phyloP scores from a whole-genome alignment of 1,139 yeast species.

The Nadsonia starkeyi-henricii region DNA sequence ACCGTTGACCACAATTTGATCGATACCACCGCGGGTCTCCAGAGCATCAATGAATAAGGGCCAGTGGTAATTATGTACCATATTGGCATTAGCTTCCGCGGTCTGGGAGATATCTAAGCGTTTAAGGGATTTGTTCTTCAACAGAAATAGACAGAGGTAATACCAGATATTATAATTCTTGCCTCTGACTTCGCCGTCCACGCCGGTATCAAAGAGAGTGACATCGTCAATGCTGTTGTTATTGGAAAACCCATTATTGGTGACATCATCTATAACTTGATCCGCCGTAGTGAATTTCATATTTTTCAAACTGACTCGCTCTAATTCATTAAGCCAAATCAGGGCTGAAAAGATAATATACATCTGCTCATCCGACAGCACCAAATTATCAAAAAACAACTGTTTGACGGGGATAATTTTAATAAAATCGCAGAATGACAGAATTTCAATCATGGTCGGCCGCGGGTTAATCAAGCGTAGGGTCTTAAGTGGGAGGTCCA shows the following conservation, averaged over 20 bases:
- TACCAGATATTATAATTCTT: conserved; percentile 44
- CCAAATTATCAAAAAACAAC: conserved; percentile 69
- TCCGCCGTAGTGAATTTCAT: conserved; percentile 42
- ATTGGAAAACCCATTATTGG: conserved; percentile 53
- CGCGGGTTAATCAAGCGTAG: conserved; percentile 74
- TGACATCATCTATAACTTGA: conserved; percentile 23
- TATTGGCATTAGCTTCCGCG: conserved; percentile 9
- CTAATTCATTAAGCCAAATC: conserved; percentile 41
- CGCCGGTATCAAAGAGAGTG: too few species aligned
- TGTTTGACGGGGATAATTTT: conserved; percentile 71
- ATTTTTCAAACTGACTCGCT: conserved; percentile 63
- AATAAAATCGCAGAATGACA: conserved; percentile 78
- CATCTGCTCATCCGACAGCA: conserved; percentile 70
- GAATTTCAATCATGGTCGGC: conserved; percentile 78
- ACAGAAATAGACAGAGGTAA: conserved; percentile 55
- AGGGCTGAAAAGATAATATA: conserved; percentile 52
- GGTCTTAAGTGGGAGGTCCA: conserved; percentile 47
- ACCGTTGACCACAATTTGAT: conserved; percentile 72
- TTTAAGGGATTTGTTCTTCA: conserved; percentile 40
- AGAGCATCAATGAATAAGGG: conserved; percentile 46
- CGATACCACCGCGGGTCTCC: conserved; percentile 52
- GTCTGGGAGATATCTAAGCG: conserved; percentile 45
- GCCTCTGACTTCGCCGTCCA: too few species aligned
- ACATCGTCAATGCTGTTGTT: too few species aligned
- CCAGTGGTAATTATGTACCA: conserved; percentile 37